Base-by-base conservation (phyloP, 257 asterid species). In the Striga asiatica region DNA sequence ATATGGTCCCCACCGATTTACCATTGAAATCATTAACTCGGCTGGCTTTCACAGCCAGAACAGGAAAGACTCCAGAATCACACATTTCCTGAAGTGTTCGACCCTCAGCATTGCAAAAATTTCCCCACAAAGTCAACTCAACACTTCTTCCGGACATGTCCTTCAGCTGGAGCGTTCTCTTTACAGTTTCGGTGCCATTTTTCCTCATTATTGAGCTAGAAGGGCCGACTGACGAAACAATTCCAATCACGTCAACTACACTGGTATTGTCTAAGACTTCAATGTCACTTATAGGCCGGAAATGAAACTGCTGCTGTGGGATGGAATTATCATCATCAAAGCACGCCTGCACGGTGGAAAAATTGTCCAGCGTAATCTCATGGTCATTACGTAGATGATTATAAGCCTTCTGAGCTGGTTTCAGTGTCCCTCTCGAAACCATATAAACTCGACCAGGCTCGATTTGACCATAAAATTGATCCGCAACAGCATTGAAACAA, bases 151-250 rank as follows among this genome's bases (percentile, higher is more conserved):
- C 96, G 16, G 96, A 80, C 57, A 78, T 85, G 66, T 91, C 98
- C 83, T 91, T 87, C 54, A 86, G 64, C 61, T 80, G 76, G 66
- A 91, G 66, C 56, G 75, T 70, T 72, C 96, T 80, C 75, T 81
- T 76, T 64, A 79, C 94, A 53, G 98, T 89, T 77, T 89, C 98
- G 96, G 78, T 81, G 48, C 98, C 98, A 72, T 89, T 91, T 78
- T 87, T 86, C 71, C 96, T 84, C 83, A 80, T n/a, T n/a, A n/a
- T n/a, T n/a, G n/a, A n/a, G n/a, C n/a, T n/a, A n/a, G 82, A 60
- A 31, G 95, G 94, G 62, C 77, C 70, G 54, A 92, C 70, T 54
- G 94, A 82, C 41, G 82, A 61, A 48, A 88, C 95, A 60, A 91
- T 58, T 27, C 89, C 98, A 63, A 91, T 87, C 56, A 87, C 50